Base-by-base conservation (phyloP, 495 filamentous ascomycete species). In the Halenospora varia region DNA sequence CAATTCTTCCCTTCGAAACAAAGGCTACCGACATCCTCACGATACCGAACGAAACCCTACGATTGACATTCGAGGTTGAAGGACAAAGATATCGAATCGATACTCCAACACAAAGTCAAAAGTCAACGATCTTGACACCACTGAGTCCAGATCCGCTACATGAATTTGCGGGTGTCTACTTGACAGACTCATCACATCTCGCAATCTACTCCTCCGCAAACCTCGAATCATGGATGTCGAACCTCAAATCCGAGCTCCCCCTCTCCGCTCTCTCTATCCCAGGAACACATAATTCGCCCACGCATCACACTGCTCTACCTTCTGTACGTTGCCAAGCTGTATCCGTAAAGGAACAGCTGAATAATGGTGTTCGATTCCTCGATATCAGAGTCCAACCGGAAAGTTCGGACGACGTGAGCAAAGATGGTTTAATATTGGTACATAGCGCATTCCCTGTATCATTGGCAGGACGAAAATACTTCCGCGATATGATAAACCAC, bases 251-350 rank as follows among this genome's bases (percentile, higher is more conserved):
- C 63, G 75, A 82, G 23, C 84, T 79, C 15, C 80, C 89, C 0
- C 75, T 97, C 20, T 90, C 90, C 10, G 80, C 87, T 3, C 82
- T 98, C 25, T 90, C 86, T 44, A 96, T 98, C 58, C 95, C 94
- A 1, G 94, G 94, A 54, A 97, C 94, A 0, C 94, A 98, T 79
- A 98, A 98, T 72, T 88, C 86, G 6, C 88, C 93, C 1, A 94
- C 93, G 2, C 85, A 81, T 72, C 77, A 94, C 71, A 70, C 79
- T 23, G 93, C 94, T 18, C 82, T 96, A 0, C 94, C 94, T 6
- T 94, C 90, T 0, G 94, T 98, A 11, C 88, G 94, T 53, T 98
- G 94, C 73, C 94, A 98, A 71, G 85, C 89, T 23, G 90, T 92
- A 22, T 73, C 80, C 45, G 80, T 91, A 3, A 77, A 75, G 44